Evolutionary conservation across 805 yeast genomes (phyloP).

Genomic region (Candida coleopterorum): DNA sequence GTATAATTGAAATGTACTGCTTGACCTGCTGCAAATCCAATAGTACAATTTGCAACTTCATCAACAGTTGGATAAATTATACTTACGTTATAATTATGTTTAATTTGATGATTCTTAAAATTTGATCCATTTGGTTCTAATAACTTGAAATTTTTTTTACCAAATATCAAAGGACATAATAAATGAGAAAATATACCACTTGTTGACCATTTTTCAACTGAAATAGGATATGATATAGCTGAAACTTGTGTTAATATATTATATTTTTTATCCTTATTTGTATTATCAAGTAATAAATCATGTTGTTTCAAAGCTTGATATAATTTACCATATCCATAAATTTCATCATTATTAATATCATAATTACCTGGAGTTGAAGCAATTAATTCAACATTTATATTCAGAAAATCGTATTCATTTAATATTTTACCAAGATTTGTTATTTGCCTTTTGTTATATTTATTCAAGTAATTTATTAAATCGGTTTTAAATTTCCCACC

Average conservation of each 20-base stretch:
- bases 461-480: constrained; percentile 39
- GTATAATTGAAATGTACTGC: constrained; percentile 45
- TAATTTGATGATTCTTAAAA: constrained; percentile 17
- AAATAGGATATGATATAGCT: constrained; percentile 45
- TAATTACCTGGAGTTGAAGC: constrained; percentile 51
- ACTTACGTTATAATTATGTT: constrained; percentile 26
- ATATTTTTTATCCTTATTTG: constrained; percentile 12
- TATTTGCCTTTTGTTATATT: constrained; percentile 33
- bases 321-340: constrained; percentile 47
- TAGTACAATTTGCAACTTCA: constrained; percentile 33
- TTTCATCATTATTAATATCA: constrained; percentile 15
- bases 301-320: constrained; percentile 35
- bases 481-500: constrained; percentile 40
- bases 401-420: constrained; percentile 37
- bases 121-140: constrained; percentile 22
- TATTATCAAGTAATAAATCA: constrained; percentile 20
- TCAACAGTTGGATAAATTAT: constrained; percentile 43
- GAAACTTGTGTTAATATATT: constrained; percentile 43
- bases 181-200: constrained; percentile 45
- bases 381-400: constrained; percentile 48
- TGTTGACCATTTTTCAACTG: constrained; percentile 17
- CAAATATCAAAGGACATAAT: constrained; percentile 40
- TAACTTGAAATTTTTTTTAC: constrained; percentile 19
- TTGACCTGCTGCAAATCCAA: constrained; percentile 47
- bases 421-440: constrained; percentile 24